These are phyloP conservation scores for Inga oerstediana DNA, from an alignment of 306 rosid species.

Conservation along the genomic window DNA sequence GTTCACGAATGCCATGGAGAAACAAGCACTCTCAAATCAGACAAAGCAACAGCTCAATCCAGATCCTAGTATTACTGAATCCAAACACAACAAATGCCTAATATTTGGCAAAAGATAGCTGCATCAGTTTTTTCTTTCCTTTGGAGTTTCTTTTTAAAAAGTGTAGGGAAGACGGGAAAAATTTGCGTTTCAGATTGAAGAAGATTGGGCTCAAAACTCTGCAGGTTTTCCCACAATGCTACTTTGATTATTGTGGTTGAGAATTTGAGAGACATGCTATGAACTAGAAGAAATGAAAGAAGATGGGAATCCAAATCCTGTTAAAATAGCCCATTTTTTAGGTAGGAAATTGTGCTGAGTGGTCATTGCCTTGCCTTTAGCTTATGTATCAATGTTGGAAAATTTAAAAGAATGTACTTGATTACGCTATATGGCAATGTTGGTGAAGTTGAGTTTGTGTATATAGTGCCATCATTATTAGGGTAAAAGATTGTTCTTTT, in stretches of 20 bases:
- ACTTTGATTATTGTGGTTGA: constrained; percentile 36
- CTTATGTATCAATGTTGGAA: constrained; percentile 1
- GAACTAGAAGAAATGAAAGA: constrained; percentile 31
- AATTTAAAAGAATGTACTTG: constrained; percentile 35
- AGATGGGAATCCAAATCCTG: constrained; percentile 9
- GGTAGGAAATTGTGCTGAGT: constrained; percentile 26
- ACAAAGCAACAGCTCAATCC: constrained; percentile 62
- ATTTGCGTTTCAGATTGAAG: constrained; percentile 37
- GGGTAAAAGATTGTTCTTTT: constrained; percentile 18
- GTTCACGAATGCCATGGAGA: constrained; percentile 91
- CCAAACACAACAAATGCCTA: constrained; percentile 86
- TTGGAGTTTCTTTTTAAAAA: not conserved
- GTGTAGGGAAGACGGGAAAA: constrained; percentile 30
- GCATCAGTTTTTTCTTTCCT: constrained; percentile 1
- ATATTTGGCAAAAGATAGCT: constrained; percentile 73
- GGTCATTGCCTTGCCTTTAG: constrained; percentile 26
- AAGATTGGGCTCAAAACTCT: constrained; percentile 27
- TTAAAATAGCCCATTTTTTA: constrained; percentile 41
- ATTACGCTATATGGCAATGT: constrained; percentile 43
- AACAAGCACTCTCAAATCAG: constrained; percentile 49
- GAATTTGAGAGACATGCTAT: constrained; percentile 25
- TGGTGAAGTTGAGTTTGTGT: constrained; percentile 37
- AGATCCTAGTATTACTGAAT: constrained; percentile 73
- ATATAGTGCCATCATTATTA: constrained; percentile 34
- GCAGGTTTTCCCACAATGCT: constrained; percentile 1